phyloP scores from a whole-genome alignment of 192 early-diverging fungal genomes.

The Neocallimastix lanati region DNA sequence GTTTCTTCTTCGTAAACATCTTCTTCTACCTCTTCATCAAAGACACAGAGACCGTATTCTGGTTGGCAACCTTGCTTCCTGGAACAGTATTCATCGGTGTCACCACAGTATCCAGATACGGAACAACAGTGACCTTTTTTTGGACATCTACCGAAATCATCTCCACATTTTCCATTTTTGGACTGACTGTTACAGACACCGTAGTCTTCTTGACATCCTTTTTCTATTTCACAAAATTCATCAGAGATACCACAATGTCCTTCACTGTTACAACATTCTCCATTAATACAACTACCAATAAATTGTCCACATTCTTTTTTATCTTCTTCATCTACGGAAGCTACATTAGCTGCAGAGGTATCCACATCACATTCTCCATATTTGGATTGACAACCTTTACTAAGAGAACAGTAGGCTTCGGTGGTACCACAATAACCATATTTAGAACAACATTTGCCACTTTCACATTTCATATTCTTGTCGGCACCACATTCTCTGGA shows the following conservation, averaged over 20 bases:
- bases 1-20: background rate
- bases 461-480: background rate
- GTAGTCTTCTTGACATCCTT: background rate
- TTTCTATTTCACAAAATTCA: background rate
- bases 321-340: too few relatives aligned
- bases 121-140: background rate
- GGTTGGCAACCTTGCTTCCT: background rate
- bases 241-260: background rate
- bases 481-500: background rate
- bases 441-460: background rate
- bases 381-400: background rate
- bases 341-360: background rate
- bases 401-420: background rate
- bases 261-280: background rate
- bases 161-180: background rate
- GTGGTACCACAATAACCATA: background rate
- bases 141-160: background rate
- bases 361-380: background rate
- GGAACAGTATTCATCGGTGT: background rate
- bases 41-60: background rate
- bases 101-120: background rate
- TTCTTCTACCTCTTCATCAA: background rate
- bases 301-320: background rate
- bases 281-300: background rate
- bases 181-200: background rate